Evolutionary conservation across 768 basidiomycete species (phyloP).

Genomic region (Panellus pusillus): DNA sequence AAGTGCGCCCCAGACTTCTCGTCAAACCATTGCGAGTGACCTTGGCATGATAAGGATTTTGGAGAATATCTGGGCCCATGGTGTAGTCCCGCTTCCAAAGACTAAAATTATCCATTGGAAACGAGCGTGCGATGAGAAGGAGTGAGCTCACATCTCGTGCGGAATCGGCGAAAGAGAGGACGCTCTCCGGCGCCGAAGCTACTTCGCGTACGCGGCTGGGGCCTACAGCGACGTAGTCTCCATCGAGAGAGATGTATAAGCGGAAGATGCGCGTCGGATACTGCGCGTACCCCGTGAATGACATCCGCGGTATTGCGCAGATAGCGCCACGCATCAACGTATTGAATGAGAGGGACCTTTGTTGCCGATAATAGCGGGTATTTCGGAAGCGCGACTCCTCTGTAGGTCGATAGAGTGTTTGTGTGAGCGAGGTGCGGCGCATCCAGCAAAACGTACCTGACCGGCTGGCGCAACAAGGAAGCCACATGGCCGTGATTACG

Average conservation of each 20-base stretch:
- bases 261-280: conserved; percentile 4
- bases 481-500: too few species aligned
- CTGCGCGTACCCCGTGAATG: background rate
- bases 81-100: background rate
- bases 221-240: background rate
- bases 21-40: background rate
- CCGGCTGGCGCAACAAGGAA: too few species aligned
- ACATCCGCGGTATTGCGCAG: background rate
- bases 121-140: background rate
- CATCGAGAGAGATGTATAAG: background rate
- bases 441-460: too few species aligned
- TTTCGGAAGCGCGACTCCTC: too few species aligned
- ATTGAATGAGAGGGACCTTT: background rate
- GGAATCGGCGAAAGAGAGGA: background rate
- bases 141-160: background rate
- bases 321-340: background rate
- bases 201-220: background rate
- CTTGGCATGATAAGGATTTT: background rate
- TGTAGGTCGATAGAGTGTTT: too few species aligned
- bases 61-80: background rate
- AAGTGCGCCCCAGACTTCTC: background rate
- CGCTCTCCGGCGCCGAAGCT: background rate
- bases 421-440: too few species aligned
- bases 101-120: background rate
- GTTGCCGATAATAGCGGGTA: too few species aligned